Conservation (phyloP, 148 eudicot genomes). For the Dysphania ambrosioides region DNA sequence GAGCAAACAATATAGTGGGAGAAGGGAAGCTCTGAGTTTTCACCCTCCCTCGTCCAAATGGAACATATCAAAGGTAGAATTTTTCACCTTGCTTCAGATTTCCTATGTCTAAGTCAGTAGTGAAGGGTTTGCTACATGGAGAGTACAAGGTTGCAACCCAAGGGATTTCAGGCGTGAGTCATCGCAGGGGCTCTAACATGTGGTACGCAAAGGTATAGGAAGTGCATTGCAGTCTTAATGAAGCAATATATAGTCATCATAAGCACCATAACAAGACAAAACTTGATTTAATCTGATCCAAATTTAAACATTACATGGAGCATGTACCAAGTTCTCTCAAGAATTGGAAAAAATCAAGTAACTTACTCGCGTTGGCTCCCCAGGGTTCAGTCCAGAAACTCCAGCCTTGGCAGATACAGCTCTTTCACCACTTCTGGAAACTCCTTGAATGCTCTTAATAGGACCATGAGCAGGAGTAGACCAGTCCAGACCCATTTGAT, state of each 20-base stretch:
- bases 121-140: neutral
- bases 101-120: neutral
- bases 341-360: neutral
- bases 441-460: constrained; percentile 33
- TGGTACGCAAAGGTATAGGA: neutral
- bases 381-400: constrained; percentile 10
- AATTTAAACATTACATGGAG: neutral
- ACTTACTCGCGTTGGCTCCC: constrained; percentile 22
- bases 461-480: constrained; percentile 78
- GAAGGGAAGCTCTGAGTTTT: no score
- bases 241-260: neutral
- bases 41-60: neutral
- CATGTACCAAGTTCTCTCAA: neutral
- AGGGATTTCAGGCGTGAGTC: neutral
- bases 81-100: neutral
- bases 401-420: constrained; percentile 26
- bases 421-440: constrained; percentile 30
- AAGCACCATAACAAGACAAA: neutral
- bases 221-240: neutral
- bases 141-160: neutral
- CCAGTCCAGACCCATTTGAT: constrained; percentile 84
- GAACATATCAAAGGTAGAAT: neutral
- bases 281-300: neutral
- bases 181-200: neutral
- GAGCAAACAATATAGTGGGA: neutral